Percentiles rank a stretch among this genome's conserved stretches.
Conservation (phyloP, 2,329 filamentous ascomycete species). For the Cordyceps cateniannulata region DNA sequence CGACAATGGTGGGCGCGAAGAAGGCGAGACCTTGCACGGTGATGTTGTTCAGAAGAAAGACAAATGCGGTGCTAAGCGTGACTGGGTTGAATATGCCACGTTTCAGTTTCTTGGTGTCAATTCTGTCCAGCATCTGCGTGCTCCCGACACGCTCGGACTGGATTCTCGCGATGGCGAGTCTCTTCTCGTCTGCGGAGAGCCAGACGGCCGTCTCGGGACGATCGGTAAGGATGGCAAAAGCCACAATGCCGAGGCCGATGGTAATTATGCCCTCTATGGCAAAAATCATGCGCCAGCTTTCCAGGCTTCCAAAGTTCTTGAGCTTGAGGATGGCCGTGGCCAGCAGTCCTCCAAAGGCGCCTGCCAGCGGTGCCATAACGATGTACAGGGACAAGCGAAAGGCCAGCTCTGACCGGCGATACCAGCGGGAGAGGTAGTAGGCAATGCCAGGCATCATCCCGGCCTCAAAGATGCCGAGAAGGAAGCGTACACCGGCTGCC, state of each 20-base stretch:
- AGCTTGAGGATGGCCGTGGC: conserved; percentile 59
- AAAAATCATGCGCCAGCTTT: conserved; percentile 63
- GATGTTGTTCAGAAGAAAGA: conserved; percentile 62
- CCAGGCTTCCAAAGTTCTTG: conserved; percentile 48
- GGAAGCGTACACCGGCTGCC: conserved; percentile 56
- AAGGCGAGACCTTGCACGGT: conserved; percentile 66
- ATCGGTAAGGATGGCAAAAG: conserved; percentile 61
- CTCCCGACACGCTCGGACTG: conserved; percentile 61
- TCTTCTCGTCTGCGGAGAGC: conserved; percentile 60
- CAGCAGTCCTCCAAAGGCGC: conserved; percentile 64
- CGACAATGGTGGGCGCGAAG: conserved; percentile 63
- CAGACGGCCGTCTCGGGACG: conserved; percentile 61
- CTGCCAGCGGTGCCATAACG: conserved; percentile 63
- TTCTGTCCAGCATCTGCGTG: conserved; percentile 56
- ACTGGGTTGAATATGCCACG: conserved; percentile 59
- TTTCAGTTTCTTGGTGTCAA: conserved; percentile 52
- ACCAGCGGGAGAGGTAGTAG: conserved; percentile 69
- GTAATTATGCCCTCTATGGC: conserved; percentile 61
- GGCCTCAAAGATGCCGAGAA: conserved; percentile 64
- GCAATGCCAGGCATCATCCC: conserved; percentile 69
- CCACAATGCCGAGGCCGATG: conserved; percentile 46
- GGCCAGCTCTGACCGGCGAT: conserved; percentile 59
- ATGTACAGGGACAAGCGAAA: conserved; percentile 64
- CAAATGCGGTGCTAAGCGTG: conserved; percentile 47
- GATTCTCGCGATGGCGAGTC: conserved; percentile 58